Evolutionary conservation across 495 filamentous ascomycete genomes (phyloP), one percentile per base, ranked within the genome.

Genomic region (Thozetella sp.): DNA sequence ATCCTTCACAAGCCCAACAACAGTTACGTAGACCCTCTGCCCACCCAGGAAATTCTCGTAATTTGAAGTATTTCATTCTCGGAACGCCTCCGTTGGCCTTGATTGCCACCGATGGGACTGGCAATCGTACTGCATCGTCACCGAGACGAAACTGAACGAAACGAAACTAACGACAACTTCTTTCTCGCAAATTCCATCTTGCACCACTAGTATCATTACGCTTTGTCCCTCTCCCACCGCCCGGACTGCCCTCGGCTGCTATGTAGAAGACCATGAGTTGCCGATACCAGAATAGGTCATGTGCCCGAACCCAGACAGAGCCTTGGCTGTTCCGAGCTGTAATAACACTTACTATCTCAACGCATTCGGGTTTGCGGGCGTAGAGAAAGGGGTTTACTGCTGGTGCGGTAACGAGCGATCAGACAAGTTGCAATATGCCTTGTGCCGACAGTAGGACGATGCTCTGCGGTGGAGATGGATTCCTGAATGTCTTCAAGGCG

Each of bases 361-460:
- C 22, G 23, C 37, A 20, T 62, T 43, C 48, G 25, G 19, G 27
- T 62, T 37, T 34, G 63, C 59, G 2, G 63, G 65, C 24, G 50
- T 70, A 26, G 60, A 67, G 55, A 27, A 63, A 19, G 65, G 67
- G 10, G 58, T 67, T 58, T 57, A 70, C 57, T 70, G 67, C 59
- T 70, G 67, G 67, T 70, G 67, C 51, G 46, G 67, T 25, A 60
- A 22, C 56, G 40, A 58, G 23, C 13, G 54, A 65, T 54, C 58
- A 67, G 53, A 59, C 60, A 19, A 57, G 58, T 27, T 70, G 67
- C 54, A 63, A 70, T 43, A 53, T 51, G 19, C 65, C 67, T n/a
- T 70, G 67, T 58, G 53, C 67, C 13, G 67, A 65, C 23, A 54
- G 65, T 34, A 54, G 55, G 6, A 58, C 43, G 2, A 53, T 57